Base-by-base conservation (phyloP, 2,329 filamentous ascomycete genomes). In the Colletotrichum melonis region DNA sequence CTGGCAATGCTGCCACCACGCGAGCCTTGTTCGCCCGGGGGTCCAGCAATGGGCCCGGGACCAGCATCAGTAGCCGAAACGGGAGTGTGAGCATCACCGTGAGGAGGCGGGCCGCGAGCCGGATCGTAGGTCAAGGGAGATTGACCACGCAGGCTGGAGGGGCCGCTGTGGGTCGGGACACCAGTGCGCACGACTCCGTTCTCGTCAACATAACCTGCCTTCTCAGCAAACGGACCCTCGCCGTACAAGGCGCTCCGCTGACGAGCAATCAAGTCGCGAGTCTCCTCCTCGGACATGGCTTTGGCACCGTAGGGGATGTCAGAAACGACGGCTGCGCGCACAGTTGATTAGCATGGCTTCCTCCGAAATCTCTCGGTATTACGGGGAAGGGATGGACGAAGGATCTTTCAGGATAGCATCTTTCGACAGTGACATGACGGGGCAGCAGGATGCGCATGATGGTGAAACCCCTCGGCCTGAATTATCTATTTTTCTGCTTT, bases 221-320 rank as follows among this genome's bases (percentile, higher is more conserved):
- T 90, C 77, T 92, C 92, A 80, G 92, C 91, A 81, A 94, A 93
- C 64, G 89, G 82, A 12, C 88, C 88, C 80, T 94, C 94, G 81
- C 95, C 95, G 84, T 98, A 99, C 77, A 99, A 86, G 76, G 96
- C 95, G 84, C 93, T 95, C 84, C 97, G 95, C 86, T 98, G 97
- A 81, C 96, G 95, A 78, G 95, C 94, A 84, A 98, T 97, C 83
- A 98, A 89, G 79, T 98, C 96, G 79, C 96, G 95, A 79, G 96
- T 96, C 80, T 98, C 95, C 79, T 98, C 95, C 86, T 98, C 97
- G 81, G 93, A 97, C 93, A 98, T 94, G 80, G 87, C 92, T 88
- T 98, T 98, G 88, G 88, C 89, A 79, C 78, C 81, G 76, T 81
- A 81, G 70, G 79, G 73, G 30, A 75, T 73, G 58, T 75, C 74